phyloP scores from a whole-genome alignment of 2,329 filamentous ascomycete genomes.

The Purpureocillium lavendulum region DNA sequence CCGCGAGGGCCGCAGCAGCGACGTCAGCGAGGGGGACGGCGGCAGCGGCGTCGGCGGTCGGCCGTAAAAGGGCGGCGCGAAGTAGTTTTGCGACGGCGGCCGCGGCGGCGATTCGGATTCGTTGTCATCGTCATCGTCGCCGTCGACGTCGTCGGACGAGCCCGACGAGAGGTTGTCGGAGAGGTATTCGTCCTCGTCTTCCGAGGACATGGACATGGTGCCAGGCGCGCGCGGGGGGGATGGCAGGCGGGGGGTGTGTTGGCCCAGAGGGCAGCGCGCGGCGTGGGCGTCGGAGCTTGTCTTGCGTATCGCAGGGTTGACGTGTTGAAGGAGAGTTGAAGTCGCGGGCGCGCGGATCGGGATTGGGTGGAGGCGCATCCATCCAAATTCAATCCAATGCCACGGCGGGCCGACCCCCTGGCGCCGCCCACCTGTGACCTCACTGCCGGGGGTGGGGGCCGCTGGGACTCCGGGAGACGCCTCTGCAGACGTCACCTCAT shows the following conservation, averaged over 20 bases:
- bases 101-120: constrained; percentile 33
- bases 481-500: no score
- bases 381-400: no score
- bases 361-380: no score
- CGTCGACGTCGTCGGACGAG: constrained; percentile 20
- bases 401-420: no score
- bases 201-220: constrained; percentile 24
- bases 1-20: constrained; percentile 80
- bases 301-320: no score
- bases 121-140: no score
- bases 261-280: background rate
- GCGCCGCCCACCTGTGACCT: no score
- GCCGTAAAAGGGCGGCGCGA: constrained; percentile 88
- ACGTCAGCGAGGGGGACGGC: constrained; percentile 86
- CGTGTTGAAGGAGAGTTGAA: no score
- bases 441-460: no score
- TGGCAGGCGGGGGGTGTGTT: background rate
- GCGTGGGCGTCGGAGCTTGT: background rate
- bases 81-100: constrained; percentile 44
- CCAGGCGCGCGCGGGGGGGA: background rate
- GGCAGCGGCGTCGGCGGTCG: constrained; percentile 91
- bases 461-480: no score
- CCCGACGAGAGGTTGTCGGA: constrained; percentile 23
- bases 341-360: no score
- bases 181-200: constrained; percentile 25